phyloP scores from a whole-genome alignment of 257 asterid species.

The Nicotiana otophora region DNA sequence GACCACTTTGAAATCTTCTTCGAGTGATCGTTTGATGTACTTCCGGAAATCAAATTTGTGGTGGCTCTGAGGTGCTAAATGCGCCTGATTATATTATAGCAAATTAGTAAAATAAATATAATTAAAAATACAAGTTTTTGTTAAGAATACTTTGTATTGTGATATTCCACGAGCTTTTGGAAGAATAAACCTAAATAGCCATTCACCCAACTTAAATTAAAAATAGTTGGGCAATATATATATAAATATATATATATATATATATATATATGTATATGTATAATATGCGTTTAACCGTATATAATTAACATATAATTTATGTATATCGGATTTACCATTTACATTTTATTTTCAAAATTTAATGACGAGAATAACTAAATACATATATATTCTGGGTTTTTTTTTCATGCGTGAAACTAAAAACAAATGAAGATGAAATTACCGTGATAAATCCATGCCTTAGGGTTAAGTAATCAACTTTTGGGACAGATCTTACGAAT shows the following conservation, averaged over 20 bases:
- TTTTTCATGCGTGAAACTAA: not conserved
- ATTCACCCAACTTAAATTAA: too few species aligned
- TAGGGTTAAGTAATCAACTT: conserved; percentile 81
- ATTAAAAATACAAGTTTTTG: not conserved
- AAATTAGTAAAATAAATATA: not conserved
- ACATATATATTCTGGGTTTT: not conserved
- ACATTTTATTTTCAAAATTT: too few species aligned
- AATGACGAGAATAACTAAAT: not conserved
- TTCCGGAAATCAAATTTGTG: conserved; percentile 64
- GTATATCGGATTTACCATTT: too few species aligned
- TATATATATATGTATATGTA: too few species aligned
- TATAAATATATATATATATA: too few species aligned
- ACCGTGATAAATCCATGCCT: conserved; percentile 93
- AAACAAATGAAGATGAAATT: not conserved
- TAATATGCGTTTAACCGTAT: too few species aligned
- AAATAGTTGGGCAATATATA: too few species aligned
- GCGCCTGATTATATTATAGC: conserved; percentile 49
- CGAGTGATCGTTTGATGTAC: conserved; percentile 83
- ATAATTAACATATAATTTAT: too few species aligned
- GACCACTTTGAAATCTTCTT: conserved; percentile 90
- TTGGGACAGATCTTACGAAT: conserved; percentile 83
- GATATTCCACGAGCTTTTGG: too few species aligned
- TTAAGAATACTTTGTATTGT: too few species aligned
- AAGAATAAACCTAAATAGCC: too few species aligned
- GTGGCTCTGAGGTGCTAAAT: conserved; percentile 82